Percentiles rank a stretch among this genome's conserved stretches.
phyloP scores from a whole-genome alignment of 1,139 yeast species.

The Candida labiduridarum region DNA sequence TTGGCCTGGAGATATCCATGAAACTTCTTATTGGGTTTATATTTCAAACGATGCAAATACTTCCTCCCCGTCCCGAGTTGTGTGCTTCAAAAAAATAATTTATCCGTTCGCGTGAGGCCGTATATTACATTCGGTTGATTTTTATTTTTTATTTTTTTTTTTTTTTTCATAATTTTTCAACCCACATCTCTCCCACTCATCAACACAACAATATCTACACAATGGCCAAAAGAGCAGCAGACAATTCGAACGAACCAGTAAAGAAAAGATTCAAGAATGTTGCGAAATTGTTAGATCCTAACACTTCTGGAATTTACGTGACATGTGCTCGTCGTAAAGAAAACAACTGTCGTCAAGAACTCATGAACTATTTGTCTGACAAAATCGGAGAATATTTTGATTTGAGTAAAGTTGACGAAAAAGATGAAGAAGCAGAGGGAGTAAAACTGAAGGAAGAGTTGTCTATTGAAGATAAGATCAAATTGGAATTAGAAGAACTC shows the following conservation, averaged over 20 bases:
- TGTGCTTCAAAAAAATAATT: too few species aligned
- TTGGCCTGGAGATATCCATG: background rate
- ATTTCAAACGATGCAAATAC: background rate
- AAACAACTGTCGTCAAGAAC: constrained; percentile 71
- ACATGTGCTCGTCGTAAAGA: constrained; percentile 84
- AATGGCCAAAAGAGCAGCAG: constrained; percentile 30
- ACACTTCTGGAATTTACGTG: constrained; percentile 81
- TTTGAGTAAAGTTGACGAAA: constrained; percentile 28
- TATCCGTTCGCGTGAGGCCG: too few species aligned
- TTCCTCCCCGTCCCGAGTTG: too few species aligned
- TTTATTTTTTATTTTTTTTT: background rate
- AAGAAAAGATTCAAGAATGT: constrained; percentile 48
- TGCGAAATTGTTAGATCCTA: constrained; percentile 66
- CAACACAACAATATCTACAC: background rate
- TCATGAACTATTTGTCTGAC: constrained; percentile 58
- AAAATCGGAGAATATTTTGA: constrained; percentile 58
- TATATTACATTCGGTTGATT: too few species aligned
- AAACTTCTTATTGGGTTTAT: background rate
- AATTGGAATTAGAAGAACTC: constrained; percentile 65
- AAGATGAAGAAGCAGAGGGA: constrained; percentile 29
- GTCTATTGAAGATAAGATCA: constrained; percentile 75
- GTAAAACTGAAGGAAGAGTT: constrained; percentile 31
- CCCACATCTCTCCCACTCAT: background rate
- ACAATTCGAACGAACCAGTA: constrained; percentile 14
- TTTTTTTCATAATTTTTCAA: background rate